Evolutionary conservation across 106 monocot species (phyloP).

Genomic region (Platanthera guangdongensis): DNA sequence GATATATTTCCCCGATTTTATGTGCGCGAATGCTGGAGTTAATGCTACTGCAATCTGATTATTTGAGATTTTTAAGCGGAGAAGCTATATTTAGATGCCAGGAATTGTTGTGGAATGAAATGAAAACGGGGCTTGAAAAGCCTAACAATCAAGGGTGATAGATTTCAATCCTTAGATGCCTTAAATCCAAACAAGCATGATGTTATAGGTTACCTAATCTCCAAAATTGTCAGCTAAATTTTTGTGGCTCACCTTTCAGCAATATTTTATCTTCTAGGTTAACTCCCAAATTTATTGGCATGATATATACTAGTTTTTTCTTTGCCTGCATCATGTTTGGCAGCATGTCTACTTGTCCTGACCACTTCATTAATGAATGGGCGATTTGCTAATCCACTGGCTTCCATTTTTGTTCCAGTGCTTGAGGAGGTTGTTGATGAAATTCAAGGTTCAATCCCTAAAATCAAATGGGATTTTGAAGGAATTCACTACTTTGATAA

Average conservation of each 20-base stretch:
- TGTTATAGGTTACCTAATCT: not conserved
- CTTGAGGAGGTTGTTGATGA: constrained; percentile 63
- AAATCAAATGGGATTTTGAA: constrained; percentile 93
- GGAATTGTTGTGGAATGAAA: not conserved
- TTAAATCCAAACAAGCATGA: not conserved
- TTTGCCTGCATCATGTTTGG: too few species aligned
- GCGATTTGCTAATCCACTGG: not conserved
- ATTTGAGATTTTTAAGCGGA: not conserved
- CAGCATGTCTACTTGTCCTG: too few species aligned
- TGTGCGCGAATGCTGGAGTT: not conserved
- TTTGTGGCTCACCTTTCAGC: not conserved
- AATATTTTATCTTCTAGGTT: too few species aligned
- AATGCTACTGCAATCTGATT: not conserved
- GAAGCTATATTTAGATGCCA: not conserved
- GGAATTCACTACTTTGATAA: constrained; percentile 96
- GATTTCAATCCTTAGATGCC: not conserved
- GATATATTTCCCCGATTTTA: not conserved
- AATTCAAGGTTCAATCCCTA: constrained; percentile 69
- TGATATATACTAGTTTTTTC: too few species aligned
- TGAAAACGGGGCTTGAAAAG: not conserved
- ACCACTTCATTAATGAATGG: too few species aligned
- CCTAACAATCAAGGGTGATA: not conserved
- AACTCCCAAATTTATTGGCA: too few species aligned
- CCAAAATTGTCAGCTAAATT: not conserved
- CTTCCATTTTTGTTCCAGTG: constrained; percentile 27